A percentile compares a stretch with the other conserved stretches of the same genome.
phyloP scores from a whole-genome alignment of 768 basidiomycete species.

The Psilocybe cyanescens region DNA sequence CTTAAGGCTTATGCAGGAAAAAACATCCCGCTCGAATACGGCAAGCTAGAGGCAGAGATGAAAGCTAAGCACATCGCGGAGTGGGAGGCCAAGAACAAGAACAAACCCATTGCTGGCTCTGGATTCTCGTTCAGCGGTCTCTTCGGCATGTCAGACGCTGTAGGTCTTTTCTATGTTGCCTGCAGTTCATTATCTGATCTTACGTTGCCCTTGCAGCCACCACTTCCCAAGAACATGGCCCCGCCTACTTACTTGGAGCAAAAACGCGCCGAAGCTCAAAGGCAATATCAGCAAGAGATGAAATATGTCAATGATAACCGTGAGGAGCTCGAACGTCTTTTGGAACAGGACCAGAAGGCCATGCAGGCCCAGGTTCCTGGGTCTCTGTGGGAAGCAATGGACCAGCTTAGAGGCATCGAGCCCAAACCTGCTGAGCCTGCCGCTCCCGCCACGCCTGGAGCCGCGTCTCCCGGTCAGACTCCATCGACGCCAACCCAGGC shows the following conservation, averaged over 20 bases:
- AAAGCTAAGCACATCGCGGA: constrained; percentile 80
- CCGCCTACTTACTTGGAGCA: constrained; percentile 58
- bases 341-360: constrained; percentile 37
- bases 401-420: constrained; percentile 24
- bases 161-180: constrained; percentile 20
- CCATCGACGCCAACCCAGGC: not conserved
- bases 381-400: constrained; percentile 53
- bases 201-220: constrained; percentile 1
- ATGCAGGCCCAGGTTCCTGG: constrained; percentile 48
- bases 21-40: constrained; percentile 88
- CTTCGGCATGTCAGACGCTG: constrained; percentile 39
- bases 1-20: constrained; percentile 85
- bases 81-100: constrained; percentile 63
- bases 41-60: constrained; percentile 82
- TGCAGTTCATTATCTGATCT: not conserved
- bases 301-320: constrained; percentile 49
- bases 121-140: constrained; percentile 39
- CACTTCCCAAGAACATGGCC: constrained; percentile 29
- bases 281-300: constrained; percentile 52
- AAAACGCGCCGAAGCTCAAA: constrained; percentile 55
- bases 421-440: constrained; percentile 15
- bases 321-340: constrained; percentile 44
- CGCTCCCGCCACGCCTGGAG: not conserved
- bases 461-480: not conserved
- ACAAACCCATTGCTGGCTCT: constrained; percentile 29